phyloP scores from a whole-genome alignment of 148 eudicot species.

The Bassia scoparia region DNA sequence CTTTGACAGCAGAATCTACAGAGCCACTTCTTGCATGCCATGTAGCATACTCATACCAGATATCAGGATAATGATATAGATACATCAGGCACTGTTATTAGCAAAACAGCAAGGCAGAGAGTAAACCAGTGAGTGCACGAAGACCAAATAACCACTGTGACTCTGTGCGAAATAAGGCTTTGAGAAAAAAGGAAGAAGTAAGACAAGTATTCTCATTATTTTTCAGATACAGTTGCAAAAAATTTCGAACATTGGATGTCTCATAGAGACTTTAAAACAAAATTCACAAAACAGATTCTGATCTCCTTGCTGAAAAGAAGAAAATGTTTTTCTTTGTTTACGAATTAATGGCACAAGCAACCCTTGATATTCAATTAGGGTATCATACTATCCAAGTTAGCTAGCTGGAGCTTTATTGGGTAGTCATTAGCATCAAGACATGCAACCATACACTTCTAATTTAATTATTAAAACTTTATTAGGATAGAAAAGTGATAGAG shows the following conservation, averaged over 20 bases:
- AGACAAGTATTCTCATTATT: slow-evolving; percentile 1
- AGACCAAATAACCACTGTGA: slow-evolving; percentile 18
- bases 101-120: slow-evolving; percentile 16
- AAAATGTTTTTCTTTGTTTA: neutral
- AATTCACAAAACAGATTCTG: neutral
- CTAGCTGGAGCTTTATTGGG: neutral
- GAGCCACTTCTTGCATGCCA: slow-evolving; percentile 98
- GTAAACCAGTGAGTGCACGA: neutral
- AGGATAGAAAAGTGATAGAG: no score
- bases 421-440: neutral
- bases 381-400: neutral
- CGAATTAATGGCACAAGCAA: neutral
- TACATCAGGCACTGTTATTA: slow-evolving; percentile 90
- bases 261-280: neutral
- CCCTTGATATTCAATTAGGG: neutral
- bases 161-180: slow-evolving; percentile 16
- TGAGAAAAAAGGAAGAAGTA: neutral
- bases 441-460: neutral
- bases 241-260: neutral
- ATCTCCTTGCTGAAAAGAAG: neutral
- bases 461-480: no score
- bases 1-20: slow-evolving; percentile 75
- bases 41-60: slow-evolving; percentile 94
- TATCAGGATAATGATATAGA: slow-evolving; percentile 95
- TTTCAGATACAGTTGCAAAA: neutral